Conservation (phyloP, 2,329 filamentous ascomycete genomes). For the Escovopsis sp. region DNA sequence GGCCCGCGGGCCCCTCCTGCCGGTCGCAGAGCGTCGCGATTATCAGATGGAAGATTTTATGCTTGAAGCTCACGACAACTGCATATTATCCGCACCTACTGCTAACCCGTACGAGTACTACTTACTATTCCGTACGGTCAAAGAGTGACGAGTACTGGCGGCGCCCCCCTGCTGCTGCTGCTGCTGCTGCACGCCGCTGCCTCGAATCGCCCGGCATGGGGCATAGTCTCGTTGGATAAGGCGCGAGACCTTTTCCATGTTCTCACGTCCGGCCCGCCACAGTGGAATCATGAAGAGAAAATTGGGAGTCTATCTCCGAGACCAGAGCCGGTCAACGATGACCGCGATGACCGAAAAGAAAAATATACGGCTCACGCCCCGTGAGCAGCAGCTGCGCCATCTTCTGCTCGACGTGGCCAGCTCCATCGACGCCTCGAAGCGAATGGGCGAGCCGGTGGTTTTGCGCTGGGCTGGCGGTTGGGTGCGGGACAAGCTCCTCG, state of each 20-base stretch:
- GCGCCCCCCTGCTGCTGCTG: too few relatives aligned
- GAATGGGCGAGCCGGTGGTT: constrained; percentile 39
- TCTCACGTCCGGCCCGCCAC: constrained; percentile 10
- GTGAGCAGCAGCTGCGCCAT: constrained; percentile 57
- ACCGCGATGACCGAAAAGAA: constrained; percentile 10
- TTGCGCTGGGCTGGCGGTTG: constrained; percentile 75
- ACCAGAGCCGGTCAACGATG: constrained; percentile 3
- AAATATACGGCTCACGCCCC: constrained; percentile 44
- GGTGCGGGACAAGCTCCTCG: constrained; percentile 73
- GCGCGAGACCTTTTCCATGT: constrained; percentile 6
- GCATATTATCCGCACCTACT: too few relatives aligned
- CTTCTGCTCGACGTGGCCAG: constrained; percentile 71
- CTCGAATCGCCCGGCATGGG: neutral
- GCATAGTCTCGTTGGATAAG: neutral
- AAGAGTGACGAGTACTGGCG: too few relatives aligned
- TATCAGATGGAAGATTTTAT: too few relatives aligned
- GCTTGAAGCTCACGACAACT: too few relatives aligned
- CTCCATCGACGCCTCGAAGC: constrained; percentile 35
- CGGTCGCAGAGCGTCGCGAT: too few relatives aligned
- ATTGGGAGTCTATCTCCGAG: constrained; percentile 14
- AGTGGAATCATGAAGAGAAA: constrained; percentile 21
- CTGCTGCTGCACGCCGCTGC: too few relatives aligned
- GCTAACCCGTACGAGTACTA: too few relatives aligned
- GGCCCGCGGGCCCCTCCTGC: too few relatives aligned
- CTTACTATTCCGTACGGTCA: too few relatives aligned